Conservation (phyloP, 192 early-diverging fungal species). For the Podochytrium sp. region DNA sequence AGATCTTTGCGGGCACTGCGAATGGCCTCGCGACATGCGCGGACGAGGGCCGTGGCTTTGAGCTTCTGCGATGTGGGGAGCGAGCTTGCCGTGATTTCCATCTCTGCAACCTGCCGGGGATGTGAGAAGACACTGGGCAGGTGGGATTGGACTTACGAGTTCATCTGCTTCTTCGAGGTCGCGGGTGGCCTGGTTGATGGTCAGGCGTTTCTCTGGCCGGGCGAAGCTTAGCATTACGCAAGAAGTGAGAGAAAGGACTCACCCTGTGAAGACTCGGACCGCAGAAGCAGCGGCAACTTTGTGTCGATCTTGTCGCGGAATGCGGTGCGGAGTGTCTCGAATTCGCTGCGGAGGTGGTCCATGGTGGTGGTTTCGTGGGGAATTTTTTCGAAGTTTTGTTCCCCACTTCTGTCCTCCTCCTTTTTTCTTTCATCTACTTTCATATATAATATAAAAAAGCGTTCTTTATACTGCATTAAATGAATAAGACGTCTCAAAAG, state of each 20-base stretch:
- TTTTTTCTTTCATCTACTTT: too few relatives aligned
- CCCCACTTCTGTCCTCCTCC: too few relatives aligned
- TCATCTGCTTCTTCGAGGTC: slow-evolving; percentile 91
- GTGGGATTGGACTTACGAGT: slow-evolving; percentile 60
- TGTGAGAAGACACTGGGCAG: background rate
- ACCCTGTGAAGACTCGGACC: slow-evolving; percentile 19
- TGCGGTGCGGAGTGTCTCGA: slow-evolving; percentile 11
- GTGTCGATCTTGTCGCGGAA: slow-evolving; percentile 6
- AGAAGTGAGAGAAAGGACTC: background rate
- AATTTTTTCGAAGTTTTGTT: background rate
- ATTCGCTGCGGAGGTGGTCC: slow-evolving; percentile 13
- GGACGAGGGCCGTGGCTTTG: slow-evolving; percentile 14
- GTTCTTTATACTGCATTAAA: too few relatives aligned
- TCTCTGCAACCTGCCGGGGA: slow-evolving; percentile 44
- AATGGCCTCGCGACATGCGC: slow-evolving; percentile 5
- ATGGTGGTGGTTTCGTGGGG: background rate
- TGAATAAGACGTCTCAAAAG: too few relatives aligned
- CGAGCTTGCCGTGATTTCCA: background rate
- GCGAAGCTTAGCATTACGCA: background rate
- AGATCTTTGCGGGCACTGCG: slow-evolving; percentile 13
- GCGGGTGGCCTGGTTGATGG: slow-evolving; percentile 75
- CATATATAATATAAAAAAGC: too few relatives aligned
- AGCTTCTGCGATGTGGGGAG: slow-evolving; percentile 1
- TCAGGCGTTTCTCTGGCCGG: slow-evolving; percentile 62
- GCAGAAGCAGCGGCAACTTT: background rate